A percentile compares a stretch with the other conserved stretches of the same genome.
Evolutionary conservation across 2,329 filamentous ascomycete species (phyloP).

Genomic region (Didymosphaeria variabile): DNA sequence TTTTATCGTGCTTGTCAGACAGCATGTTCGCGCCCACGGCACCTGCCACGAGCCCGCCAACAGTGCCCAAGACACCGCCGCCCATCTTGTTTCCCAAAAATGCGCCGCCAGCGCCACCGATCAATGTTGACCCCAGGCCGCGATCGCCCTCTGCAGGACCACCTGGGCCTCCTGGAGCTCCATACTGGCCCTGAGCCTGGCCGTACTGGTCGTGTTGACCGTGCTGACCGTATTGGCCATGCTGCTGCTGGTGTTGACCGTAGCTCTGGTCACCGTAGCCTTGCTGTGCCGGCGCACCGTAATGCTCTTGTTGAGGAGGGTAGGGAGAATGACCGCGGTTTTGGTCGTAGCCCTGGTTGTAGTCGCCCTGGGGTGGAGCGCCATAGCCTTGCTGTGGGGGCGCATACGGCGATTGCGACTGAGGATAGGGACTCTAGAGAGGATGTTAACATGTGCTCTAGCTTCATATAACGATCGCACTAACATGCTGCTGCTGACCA

Average conservation of each 20-base stretch:
- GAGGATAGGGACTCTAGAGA: slow-evolving; percentile 38
- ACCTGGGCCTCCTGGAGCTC: slow-evolving; percentile 38
- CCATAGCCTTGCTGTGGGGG: slow-evolving; percentile 41
- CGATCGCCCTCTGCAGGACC: slow-evolving; percentile 60
- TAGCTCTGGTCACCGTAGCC: slow-evolving; percentile 42
- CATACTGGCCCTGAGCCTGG: slow-evolving; percentile 41
- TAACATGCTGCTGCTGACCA: slow-evolving; percentile 31
- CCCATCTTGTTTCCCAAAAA: slow-evolving; percentile 65
- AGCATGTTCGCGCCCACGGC: slow-evolving; percentile 65
- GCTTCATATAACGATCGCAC: slow-evolving; percentile 7
- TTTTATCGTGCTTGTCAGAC: slow-evolving; percentile 57
- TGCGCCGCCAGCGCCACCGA: slow-evolving; percentile 64
- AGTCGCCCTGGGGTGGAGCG: slow-evolving; percentile 38
- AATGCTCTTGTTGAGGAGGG: slow-evolving; percentile 34
- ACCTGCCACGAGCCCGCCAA: slow-evolving; percentile 62
- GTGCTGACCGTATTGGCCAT: slow-evolving; percentile 15
- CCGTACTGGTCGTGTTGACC: slow-evolving; percentile 50
- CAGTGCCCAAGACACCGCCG: slow-evolving; percentile 61
- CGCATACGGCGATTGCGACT: slow-evolving; percentile 41
- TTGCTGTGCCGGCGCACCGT: slow-evolving; percentile 30
- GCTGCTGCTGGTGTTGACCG: slow-evolving; percentile 38
- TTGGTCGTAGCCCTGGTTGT: slow-evolving; percentile 46
- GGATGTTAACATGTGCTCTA: background rate
- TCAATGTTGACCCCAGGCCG: slow-evolving; percentile 63
- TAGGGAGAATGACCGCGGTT: slow-evolving; percentile 50